phyloP scores from a whole-genome alignment of 1,284 basidiomycete species.

The Pyrrhoderma lamaoense region DNA sequence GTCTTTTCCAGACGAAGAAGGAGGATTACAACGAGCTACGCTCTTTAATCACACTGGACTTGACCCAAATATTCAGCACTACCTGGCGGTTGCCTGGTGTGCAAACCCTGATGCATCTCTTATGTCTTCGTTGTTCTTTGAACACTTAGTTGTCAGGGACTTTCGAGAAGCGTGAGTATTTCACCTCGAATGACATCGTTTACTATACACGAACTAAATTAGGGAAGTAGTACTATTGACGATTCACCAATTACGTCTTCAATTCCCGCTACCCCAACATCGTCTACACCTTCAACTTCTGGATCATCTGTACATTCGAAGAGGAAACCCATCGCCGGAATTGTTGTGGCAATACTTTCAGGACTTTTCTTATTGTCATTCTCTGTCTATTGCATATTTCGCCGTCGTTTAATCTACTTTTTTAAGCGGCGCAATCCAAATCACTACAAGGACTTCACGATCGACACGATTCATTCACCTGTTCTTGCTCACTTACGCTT shows the following conservation, averaged over 20 bases:
- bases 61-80: constrained; percentile 8
- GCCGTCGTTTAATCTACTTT: background rate
- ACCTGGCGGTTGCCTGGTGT: constrained; percentile 12
- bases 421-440: constrained; percentile 4
- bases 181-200: background rate
- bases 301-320: background rate
- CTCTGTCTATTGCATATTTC: too few species aligned
- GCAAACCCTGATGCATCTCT: background rate
- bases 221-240: too few species aligned
- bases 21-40: background rate
- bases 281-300: background rate
- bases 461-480: background rate
- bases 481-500: background rate
- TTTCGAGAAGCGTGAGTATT: constrained; percentile 13
- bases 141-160: constrained; percentile 11
- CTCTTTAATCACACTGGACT: background rate
- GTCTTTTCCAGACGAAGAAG: constrained; percentile 1
- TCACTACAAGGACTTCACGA: background rate
- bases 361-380: too few species aligned
- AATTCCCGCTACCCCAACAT: background rate
- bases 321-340: background rate
- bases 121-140: constrained; percentile 9
- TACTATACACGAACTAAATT: background rate
- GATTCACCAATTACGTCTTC: too few species aligned
- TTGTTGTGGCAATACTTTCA: constrained; percentile 4